A percentile compares a stretch with the other conserved stretches of the same genome.
Conservation (phyloP, 2,329 filamentous ascomycete genomes). For the Neopestalotiopsis rosae region DNA sequence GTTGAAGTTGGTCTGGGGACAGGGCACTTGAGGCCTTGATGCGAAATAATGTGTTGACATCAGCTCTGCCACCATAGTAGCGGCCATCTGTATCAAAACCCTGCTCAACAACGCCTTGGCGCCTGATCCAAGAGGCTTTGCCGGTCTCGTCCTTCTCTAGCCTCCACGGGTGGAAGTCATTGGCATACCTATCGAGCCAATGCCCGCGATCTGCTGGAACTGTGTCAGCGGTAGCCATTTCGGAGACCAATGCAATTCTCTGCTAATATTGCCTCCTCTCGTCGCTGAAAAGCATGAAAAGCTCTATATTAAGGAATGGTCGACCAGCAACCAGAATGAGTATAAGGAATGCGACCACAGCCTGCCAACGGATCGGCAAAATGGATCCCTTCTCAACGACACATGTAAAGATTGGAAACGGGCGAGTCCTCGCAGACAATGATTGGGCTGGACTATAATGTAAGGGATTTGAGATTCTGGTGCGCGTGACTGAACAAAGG, state of each 20-base stretch:
- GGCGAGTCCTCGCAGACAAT: not conserved
- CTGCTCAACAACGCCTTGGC: constrained; percentile 24
- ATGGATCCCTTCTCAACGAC: not conserved
- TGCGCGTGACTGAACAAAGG: not conserved
- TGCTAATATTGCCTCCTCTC: no score
- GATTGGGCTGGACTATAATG: not conserved
- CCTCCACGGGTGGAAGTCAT: not conserved
- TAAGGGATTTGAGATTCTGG: no score
- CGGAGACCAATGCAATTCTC: not conserved
- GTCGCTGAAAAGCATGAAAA: no score
- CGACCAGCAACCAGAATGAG: not conserved
- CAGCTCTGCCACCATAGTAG: constrained; percentile 30
- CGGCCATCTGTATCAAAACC: constrained; percentile 31
- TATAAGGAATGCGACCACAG: not conserved
- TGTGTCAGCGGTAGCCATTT: not conserved
- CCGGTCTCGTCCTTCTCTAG: not conserved
- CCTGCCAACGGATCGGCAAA: not conserved
- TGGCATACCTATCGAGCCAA: constrained; percentile 11
- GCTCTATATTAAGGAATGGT: no score
- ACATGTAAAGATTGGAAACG: not conserved
- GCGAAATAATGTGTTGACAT: constrained; percentile 26
- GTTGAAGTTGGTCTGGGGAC: constrained; percentile 20
- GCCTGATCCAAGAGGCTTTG: not conserved
- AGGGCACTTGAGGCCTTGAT: constrained; percentile 24
- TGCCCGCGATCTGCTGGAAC: not conserved